Conservation (phyloP, 2,329 filamentous ascomycete species). For the Cercospora zeina region DNA sequence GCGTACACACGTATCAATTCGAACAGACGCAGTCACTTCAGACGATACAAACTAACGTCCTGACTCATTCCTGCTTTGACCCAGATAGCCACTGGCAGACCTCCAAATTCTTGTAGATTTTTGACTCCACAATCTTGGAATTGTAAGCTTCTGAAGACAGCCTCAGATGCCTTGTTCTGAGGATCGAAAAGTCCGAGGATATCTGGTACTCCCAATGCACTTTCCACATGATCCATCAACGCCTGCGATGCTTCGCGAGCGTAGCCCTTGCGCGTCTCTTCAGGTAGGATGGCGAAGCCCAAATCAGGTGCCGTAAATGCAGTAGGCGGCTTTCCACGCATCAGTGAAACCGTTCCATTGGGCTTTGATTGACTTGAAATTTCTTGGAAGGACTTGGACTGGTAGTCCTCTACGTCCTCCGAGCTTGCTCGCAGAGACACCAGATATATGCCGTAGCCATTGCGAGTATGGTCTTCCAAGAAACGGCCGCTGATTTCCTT, state of each 20-base stretch:
- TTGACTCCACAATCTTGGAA: neutral
- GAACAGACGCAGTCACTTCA: neutral
- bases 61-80: neutral
- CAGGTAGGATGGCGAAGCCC: slow-evolving; percentile 5
- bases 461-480: neutral
- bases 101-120: neutral
- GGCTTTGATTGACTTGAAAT: neutral
- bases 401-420: neutral
- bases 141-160: neutral
- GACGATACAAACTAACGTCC: neutral
- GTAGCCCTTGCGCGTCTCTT: neutral
- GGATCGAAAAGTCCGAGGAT: neutral
- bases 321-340: neutral
- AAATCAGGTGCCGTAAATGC: neutral
- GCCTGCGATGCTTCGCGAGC: slow-evolving; percentile 1
- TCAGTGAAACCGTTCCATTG: neutral
- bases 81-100: neutral
- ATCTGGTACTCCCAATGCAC: neutral
- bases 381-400: neutral
- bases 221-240: neutral
- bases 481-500: neutral
- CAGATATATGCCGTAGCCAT: slow-evolving; percentile 2
- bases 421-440: neutral
- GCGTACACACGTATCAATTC: neutral
- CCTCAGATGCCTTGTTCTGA: neutral